Evolutionary conservation across 768 basidiomycete genomes (phyloP).

Genomic region (Lactarius hengduanensis): DNA sequence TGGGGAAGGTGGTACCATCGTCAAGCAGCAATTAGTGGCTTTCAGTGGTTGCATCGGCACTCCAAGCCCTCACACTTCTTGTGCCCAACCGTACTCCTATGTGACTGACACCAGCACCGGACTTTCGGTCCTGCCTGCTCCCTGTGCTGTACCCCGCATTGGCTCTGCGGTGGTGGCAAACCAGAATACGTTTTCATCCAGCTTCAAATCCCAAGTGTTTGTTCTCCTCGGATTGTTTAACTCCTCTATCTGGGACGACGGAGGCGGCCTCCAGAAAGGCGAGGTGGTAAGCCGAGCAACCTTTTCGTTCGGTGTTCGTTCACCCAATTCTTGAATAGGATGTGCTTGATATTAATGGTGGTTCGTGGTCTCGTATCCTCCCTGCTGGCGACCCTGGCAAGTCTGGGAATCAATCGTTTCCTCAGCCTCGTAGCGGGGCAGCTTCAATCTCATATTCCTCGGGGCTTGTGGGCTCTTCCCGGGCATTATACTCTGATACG

Average conservation of each 20-base stretch:
- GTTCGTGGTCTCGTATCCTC: conserved; percentile 67
- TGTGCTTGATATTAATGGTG: conserved; percentile 58
- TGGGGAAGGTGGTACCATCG: conserved; percentile 58
- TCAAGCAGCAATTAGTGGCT: conserved; percentile 51
- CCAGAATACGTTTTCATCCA: conserved; percentile 51
- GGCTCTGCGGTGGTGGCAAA: conserved; percentile 63
- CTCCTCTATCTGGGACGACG: conserved; percentile 63
- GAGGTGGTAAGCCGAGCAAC: conserved; percentile 59
- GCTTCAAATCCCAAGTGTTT: conserved; percentile 64
- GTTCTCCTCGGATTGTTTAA: conserved; percentile 69
- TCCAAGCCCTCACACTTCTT: conserved; percentile 42
- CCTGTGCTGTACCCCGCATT: conserved; percentile 62
- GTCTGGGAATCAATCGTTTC: conserved; percentile 49
- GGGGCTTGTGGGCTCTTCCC: conserved; percentile 56
- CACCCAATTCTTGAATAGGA: conserved; percentile 41
- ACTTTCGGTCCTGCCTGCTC: conserved; percentile 38
- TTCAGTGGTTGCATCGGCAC: conserved; percentile 61
- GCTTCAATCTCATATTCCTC: conserved; percentile 53
- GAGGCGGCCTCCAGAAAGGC: conserved; percentile 55
- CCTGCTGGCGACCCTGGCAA: conserved; percentile 73
- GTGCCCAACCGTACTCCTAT: conserved; percentile 59
- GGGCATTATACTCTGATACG: conserved; percentile 56
- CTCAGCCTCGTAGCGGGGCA: conserved; percentile 70
- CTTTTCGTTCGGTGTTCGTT: neutral
- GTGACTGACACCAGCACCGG: conserved; percentile 62